Base-by-base conservation (phyloP, 2,329 filamentous ascomycete genomes). In the Thelonectria rubi region DNA sequence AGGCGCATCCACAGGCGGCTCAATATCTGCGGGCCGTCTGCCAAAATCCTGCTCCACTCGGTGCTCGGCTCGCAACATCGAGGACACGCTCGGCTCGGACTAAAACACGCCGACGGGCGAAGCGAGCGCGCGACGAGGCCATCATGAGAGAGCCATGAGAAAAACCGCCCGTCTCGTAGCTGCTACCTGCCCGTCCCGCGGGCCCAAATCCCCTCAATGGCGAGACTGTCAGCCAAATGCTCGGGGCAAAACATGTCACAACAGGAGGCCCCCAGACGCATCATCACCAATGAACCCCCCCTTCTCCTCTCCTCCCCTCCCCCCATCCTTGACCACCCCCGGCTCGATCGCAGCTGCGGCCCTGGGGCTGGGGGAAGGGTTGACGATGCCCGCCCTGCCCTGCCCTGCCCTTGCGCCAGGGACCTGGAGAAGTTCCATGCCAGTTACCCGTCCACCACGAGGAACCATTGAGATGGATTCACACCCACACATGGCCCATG, bases 1-100 rank as follows among this genome's bases (percentile, higher is more conserved):
- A n/a, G n/a, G n/a, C 26, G 54, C 61, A 32, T 49, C 64, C 55
- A 56, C 55, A 60, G 30, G 64, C 55, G 65, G 64, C 67, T 70
- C 64, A 56, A 62, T 17, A 59, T 64, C 58, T 26, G 55, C 65
- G 65, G 52, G 54, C 62, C 57, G 58, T 63, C 51, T 40, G 54
- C 52, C 42, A 49, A n/a, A n/a, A 34, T 39, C 26, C 15, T 15
- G n/a, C 43, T 30, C 50, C 52, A 55, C 51, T 51, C 39, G 46
- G 45, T 60, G 52, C 58, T 60, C 58, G 52, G 58, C 52, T 60
- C 52, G 52, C 39, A 39, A 51, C 39, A 34, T 42, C 48, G 34
- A 45, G 18, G 20, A 14, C 10, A 14, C 18, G 50, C 39, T 60
- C 58, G 52, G 58, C 58, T 60, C 52, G 58, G 52, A 34, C 32